Evolutionary conservation across 1,284 basidiomycete genomes (phyloP).

Genomic region (Mixia osmundae): DNA sequence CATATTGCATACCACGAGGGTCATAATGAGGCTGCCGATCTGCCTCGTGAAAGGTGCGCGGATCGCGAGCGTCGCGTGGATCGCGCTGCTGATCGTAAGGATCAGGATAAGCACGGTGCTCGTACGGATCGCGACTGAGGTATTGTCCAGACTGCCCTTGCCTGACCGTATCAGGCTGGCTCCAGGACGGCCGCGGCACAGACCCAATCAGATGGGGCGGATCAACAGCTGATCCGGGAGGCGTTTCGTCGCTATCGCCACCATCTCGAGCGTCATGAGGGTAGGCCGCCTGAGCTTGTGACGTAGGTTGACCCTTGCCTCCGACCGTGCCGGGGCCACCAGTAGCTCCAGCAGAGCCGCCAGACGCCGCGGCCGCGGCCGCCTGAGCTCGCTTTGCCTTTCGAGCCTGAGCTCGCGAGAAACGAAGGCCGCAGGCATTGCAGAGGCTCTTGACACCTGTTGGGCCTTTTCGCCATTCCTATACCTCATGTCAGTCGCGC

Average conservation of each 20-base stretch:
- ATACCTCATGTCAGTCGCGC: neutral
- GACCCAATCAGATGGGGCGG: neutral
- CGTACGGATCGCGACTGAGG: too few relatives aligned
- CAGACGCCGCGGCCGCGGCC: neutral
- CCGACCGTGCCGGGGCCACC: neutral
- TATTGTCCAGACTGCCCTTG: too few relatives aligned
- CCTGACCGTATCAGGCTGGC: too few relatives aligned
- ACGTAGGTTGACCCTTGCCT: neutral
- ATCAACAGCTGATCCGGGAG: neutral
- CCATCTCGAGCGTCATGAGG: neutral
- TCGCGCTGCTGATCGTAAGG: too few relatives aligned
- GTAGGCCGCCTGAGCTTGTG: neutral
- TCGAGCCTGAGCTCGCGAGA: constrained; percentile 8
- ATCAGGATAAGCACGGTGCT: too few relatives aligned
- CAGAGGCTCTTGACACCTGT: constrained; percentile 62
- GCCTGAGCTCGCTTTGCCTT: constrained; percentile 5
- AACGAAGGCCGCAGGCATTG: constrained; percentile 61
- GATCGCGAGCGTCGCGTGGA: too few relatives aligned
- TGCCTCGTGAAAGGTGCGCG: too few relatives aligned
- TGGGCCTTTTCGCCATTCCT: constrained; percentile 29
- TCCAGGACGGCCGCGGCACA: too few relatives aligned
- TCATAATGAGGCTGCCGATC: too few relatives aligned
- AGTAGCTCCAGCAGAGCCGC: neutral
- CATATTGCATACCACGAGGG: too few relatives aligned
- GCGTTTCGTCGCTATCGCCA: neutral